Evolutionary conservation across 2,329 filamentous ascomycete species (phyloP), one percentile per base, ranked within the genome.

Genomic region (Alternaria metachromatica): DNA sequence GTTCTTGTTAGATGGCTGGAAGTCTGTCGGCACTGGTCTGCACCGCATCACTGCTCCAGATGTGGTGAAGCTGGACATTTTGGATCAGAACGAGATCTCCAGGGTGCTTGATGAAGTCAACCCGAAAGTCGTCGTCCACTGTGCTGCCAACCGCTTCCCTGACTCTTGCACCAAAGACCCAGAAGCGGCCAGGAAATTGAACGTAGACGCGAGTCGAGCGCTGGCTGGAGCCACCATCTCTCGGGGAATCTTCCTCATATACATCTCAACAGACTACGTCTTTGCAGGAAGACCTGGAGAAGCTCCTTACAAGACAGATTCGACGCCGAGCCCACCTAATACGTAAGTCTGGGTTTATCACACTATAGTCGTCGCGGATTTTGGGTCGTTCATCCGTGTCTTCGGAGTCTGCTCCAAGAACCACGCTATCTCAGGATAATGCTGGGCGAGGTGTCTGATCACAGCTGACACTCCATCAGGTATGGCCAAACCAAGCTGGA

Each of bases 61-160:
- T 10, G 85, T 94, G 55, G 77, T 78, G 69, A 87, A 84, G 74
- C 82, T 87, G 6, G 83, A 88, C 71, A 75, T 88, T 28, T 78
- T 82, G 55, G 78, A 85, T 64, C 63, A 75, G 11, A 76, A 78
- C 7, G 82, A 85, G 15, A 81, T 87, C 58, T 80, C 81, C 61
- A 74, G 72, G 37, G 72, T 86, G 10, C 71, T 88, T 20, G 82
- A 86, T 53, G 82, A 87, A 68, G 81, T 84, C 33, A 87, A 85
- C 83, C 92, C 93, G 7, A 83, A 90, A 64, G 92, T 92, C 56
- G 88, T 97, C 48, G 87, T 97, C 37, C 93, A 97, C 78, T 95
- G 93, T 93, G 94, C 94, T 44, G 94, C 94, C 49, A 94, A 97
- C 80, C 89, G 93, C 65, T 96, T 91, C 74, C 94, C 94, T 3